Percentiles rank a stretch among this genome's conserved stretches.
phyloP scores from a whole-genome alignment of 2,329 filamentous ascomycete species.

The Colletotrichum graminicola region DNA sequence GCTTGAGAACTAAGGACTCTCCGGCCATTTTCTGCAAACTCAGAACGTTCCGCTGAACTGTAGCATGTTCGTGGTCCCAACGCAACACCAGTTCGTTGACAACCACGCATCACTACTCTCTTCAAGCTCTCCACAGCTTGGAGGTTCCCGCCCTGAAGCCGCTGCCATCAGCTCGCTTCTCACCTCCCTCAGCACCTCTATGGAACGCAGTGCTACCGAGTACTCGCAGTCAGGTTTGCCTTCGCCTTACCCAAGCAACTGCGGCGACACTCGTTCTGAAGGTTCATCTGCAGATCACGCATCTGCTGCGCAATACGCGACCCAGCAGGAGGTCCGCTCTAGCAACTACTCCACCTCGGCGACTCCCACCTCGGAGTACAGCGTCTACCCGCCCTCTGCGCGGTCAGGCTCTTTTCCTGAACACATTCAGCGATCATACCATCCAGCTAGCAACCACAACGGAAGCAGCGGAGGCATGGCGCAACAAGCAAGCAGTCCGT shows the following conservation, averaged over 20 bases:
- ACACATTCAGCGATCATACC: conserved; percentile 87
- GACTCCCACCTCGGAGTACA: conserved; percentile 91
- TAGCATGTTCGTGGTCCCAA: conserved; percentile 52
- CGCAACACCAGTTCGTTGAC: conserved; percentile 50
- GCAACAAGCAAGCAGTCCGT: conserved; percentile 98
- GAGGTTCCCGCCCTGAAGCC: conserved; percentile 47
- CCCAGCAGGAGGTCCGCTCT: conserved; percentile 83
- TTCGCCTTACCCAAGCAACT: conserved; percentile 75
- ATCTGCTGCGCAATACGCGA: conserved; percentile 91
- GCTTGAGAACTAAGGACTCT: conserved; percentile 50
- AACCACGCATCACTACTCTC: conserved; percentile 48
- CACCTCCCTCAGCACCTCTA: conserved; percentile 54
- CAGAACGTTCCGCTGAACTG: conserved; percentile 46
- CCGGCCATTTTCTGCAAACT: conserved; percentile 42
- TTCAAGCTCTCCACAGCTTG: conserved; percentile 46
- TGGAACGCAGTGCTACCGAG: conserved; percentile 76
- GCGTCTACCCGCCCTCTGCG: conserved; percentile 79
- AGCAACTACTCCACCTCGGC: conserved; percentile 79
- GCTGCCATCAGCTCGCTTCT: conserved; percentile 48
- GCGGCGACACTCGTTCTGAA: conserved; percentile 84
- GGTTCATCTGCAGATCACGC: conserved; percentile 88
- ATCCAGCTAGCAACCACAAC: conserved; percentile 79
- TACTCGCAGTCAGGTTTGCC: conserved; percentile 92
- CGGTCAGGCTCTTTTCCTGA: conserved; percentile 89
- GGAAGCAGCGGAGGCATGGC: conserved; percentile 91